Percentiles rank a stretch among this genome's conserved stretches.
These are phyloP conservation scores for Phalaenopsis hybrid DNA, from an alignment of 116 monocot species.

Conservation along the genomic window DNA sequence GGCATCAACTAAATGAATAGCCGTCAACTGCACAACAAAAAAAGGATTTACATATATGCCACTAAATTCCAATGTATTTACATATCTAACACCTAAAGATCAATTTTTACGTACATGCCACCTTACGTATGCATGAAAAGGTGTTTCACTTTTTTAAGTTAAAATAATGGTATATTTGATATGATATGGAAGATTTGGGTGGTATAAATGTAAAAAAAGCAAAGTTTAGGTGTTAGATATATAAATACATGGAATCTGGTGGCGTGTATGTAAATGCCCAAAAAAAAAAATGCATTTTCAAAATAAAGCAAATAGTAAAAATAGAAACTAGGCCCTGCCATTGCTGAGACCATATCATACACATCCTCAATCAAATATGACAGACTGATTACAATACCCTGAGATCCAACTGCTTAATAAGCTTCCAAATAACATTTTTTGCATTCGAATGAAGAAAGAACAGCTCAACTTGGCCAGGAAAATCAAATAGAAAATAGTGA, in stretches of 20 bases:
- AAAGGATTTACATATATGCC: too few relatives aligned
- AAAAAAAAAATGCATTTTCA: neutral
- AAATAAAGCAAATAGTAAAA: neutral
- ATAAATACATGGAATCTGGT: too few relatives aligned
- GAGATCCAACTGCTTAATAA: slow-evolving; percentile 71
- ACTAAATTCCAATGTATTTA: too few relatives aligned
- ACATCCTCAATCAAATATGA: neutral
- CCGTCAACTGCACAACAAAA: slow-evolving; percentile 56
- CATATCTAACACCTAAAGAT: too few relatives aligned
- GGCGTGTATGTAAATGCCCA: too few relatives aligned
- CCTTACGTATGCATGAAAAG: too few relatives aligned
- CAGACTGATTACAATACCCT: slow-evolving; percentile 35
- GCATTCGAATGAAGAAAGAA: slow-evolving; percentile 98
- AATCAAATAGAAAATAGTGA: slow-evolving; percentile 96
- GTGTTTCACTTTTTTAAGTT: too few relatives aligned
- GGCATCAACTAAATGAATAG: slow-evolving; percentile 85
- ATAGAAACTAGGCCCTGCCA: neutral
- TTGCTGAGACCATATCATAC: neutral
- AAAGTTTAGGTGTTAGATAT: too few relatives aligned
- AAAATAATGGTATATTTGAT: too few relatives aligned
- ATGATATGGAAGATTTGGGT: too few relatives aligned
- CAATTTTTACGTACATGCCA: too few relatives aligned
- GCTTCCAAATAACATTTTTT: slow-evolving; percentile 69
- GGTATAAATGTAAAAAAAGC: too few relatives aligned
- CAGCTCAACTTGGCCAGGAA: slow-evolving; percentile 98